Base-by-base conservation (phyloP, 768 basidiomycete genomes). In the Mycena vulgaris region DNA sequence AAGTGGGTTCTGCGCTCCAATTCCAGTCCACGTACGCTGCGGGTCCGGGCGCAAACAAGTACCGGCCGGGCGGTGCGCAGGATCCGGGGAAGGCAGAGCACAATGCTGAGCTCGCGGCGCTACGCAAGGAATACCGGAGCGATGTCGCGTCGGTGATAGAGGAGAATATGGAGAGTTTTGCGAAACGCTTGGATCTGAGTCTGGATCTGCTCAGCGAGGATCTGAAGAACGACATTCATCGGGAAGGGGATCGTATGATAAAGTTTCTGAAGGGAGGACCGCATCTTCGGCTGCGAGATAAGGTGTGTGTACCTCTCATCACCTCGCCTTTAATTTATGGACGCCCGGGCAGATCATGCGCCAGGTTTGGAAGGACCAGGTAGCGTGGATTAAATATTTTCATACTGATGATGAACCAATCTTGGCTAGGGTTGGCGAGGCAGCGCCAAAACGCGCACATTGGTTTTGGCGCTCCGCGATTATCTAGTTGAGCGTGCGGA, bases 251-350 rank as follows among this genome's bases (percentile, higher is more conserved):
- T 49, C 68, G 75, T 9, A 35, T 76, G 14, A 70, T 74, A 19
- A 70, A 48, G 21, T 70, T 60, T 31, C 23, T 79, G n/a, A 74
- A 66, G 25, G 63, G 60, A 16, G 78, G 78, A 0, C 72, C 79
- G 0, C 77, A 78, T 62, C 69, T 71, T 14, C 66, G 74, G 25
- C 75, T 80, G 30, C 68, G 64, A 7, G 74, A 78, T 58, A 39
- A 39, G 21, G 42, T 45, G 42, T n/a, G n/a, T 19, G 16, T 19
- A 9, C 39, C 39, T 40, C 39, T 9, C 7, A 16, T 45, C 42
- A n/a, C n/a, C 42, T 21, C 10, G 2, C n/a, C 10, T 9, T 45
- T 5, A 45, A 6, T 21, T n/a, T 13, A 45, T n/a, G 3, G 42
- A n/a, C 10, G 16, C 17, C 39, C 4, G 39, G 21, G n/a, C 21